Percentiles rank a stretch among this genome's conserved stretches.
phyloP scores from a whole-genome alignment of 148 eudicot species.

The Rhododendron henanense region DNA sequence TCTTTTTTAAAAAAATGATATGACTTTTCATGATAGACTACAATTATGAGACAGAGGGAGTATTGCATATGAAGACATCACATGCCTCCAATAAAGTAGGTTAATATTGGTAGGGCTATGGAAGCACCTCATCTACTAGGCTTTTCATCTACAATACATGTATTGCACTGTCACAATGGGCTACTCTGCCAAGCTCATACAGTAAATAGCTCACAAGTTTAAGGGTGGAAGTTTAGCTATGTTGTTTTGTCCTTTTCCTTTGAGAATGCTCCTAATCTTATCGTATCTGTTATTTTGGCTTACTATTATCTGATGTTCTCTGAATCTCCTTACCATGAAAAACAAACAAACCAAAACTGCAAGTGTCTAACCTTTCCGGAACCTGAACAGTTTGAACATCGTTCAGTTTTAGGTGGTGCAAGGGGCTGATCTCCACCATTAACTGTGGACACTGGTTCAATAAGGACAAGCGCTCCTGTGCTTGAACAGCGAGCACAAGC shows the following conservation, averaged over 20 bases:
- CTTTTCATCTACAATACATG: neutral
- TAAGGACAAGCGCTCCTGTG: constrained; percentile 77
- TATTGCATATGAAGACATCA: neutral
- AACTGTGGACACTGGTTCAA: constrained; percentile 69
- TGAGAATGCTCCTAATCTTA: neutral
- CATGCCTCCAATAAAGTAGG: neutral
- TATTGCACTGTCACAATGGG: neutral
- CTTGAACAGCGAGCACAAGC: constrained; percentile 97
- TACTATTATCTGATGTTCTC: neutral
- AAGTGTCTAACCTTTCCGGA: constrained; percentile 68
- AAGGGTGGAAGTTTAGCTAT: neutral
- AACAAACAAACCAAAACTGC: neutral
- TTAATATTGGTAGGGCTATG: neutral
- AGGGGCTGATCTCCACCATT: constrained; percentile 68
- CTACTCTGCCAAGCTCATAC: neutral
- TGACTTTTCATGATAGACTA: neutral
- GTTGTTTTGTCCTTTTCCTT: neutral
- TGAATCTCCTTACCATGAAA: neutral
- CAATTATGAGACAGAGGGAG: neutral
- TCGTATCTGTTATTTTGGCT: neutral
- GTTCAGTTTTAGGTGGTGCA: constrained; percentile 67
- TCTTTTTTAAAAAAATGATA: neutral
- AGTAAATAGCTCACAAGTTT: neutral
- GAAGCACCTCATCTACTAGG: neutral
- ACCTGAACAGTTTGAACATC: constrained; percentile 91